Conservation (phyloP, 345 rosid species). For the Passiflora organensis region DNA sequence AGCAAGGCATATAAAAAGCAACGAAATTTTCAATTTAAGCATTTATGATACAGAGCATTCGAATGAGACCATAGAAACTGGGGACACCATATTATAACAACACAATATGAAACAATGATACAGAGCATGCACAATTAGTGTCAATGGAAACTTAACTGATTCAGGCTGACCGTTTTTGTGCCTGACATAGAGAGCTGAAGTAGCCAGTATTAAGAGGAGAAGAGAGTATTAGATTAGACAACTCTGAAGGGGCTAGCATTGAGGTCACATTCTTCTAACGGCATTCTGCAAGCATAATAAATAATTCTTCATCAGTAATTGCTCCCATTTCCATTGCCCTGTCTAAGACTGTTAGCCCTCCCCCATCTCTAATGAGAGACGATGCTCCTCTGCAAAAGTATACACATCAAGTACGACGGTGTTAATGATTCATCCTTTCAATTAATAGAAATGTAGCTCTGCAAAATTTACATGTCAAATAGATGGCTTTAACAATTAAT, state of each 20-base stretch:
- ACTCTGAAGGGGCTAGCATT: too few relatives aligned
- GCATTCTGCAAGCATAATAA: slow-evolving; percentile 64
- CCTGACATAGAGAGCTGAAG: too few relatives aligned
- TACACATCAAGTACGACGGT: too few relatives aligned
- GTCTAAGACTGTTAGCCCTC: slow-evolving; percentile 71
- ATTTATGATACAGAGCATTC: neutral
- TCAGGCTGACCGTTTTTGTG: too few relatives aligned
- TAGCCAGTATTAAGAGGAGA: neutral
- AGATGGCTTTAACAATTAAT: too few relatives aligned
- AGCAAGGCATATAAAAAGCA: neutral
- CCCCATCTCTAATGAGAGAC: slow-evolving; percentile 60
- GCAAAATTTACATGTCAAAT: too few relatives aligned
- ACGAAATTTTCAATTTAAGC: neutral
- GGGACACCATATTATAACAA: too few relatives aligned
- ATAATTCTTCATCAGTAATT: slow-evolving; percentile 76
- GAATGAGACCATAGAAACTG: neutral
- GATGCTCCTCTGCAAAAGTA: slow-evolving; percentile 59
- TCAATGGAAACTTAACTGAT: too few relatives aligned
- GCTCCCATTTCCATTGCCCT: slow-evolving; percentile 97
- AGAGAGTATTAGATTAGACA: too few relatives aligned
- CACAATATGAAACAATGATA: too few relatives aligned
- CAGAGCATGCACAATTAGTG: too few relatives aligned
- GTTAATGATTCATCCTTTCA: too few relatives aligned
- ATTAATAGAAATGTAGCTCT: neutral
- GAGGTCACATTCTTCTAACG: slow-evolving; percentile 7